phyloP scores from a whole-genome alignment of 768 basidiomycete genomes.

The Amanita molliuscula region DNA sequence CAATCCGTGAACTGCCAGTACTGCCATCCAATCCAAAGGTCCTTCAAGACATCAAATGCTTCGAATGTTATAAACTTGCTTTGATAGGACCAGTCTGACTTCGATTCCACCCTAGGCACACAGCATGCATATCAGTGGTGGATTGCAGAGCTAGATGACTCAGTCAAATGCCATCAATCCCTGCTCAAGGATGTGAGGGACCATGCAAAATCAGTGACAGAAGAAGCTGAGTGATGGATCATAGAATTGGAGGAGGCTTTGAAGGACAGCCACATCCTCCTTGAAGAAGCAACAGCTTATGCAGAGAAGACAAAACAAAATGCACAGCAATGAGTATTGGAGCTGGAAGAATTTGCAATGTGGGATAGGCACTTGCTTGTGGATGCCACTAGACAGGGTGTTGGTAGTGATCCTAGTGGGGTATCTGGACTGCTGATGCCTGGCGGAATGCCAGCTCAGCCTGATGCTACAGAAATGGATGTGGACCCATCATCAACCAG shows the following conservation, averaged over 20 bases:
- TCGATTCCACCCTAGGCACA: too few species aligned
- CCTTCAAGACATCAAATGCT: too few species aligned
- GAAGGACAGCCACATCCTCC: background rate
- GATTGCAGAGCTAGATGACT: background rate
- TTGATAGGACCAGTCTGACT: too few species aligned
- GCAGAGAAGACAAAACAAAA: background rate
- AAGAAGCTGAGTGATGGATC: background rate
- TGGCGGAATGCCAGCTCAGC: background rate
- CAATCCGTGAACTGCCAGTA: too few species aligned
- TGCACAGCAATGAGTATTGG: background rate
- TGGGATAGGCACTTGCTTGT: background rate
- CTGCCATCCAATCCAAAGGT: too few species aligned
- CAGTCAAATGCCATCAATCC: background rate
- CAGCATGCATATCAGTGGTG: background rate
- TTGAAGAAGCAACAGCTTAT: background rate
- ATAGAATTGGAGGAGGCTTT: background rate
- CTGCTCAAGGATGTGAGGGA: background rate
- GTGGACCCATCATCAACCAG: background rate
- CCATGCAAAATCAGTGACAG: background rate
- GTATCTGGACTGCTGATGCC: too few species aligned
- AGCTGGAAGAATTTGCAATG: background rate
- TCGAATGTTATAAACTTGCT: too few species aligned
- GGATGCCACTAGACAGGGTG: background rate
- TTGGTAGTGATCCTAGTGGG: too few species aligned
- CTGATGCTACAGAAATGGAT: background rate